Base-by-base conservation (phyloP, 805 yeast species). In the Candida tibetensis region DNA sequence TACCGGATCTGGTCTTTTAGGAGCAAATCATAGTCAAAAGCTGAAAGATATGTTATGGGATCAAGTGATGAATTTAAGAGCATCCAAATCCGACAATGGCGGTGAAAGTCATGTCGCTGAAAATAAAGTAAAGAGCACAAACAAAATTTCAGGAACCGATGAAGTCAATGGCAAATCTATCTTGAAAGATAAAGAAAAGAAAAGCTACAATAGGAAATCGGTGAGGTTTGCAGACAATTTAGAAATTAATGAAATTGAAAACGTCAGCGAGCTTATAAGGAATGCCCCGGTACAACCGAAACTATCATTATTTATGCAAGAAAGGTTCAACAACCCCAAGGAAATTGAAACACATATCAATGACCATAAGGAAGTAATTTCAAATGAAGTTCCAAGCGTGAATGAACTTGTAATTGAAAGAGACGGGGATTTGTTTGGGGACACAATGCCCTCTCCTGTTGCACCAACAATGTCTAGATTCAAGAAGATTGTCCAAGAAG, bases 201-300 rank as follows among this genome's bases (percentile, higher is more conserved):
- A 30, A 29, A 28, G n/a, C n/a, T n/a, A 21, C 3, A 30, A 18
- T 3, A 34, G 36, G 27, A 79, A 77, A 47, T 58, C 74, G 2
- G 87, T 82, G 7, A 57, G 71, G 13, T 82, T 82, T 59, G 68
- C 80, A 0, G 66, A 68, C 1, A 61, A 61, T 2, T 63, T 79
- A 22, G 76, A 79, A 31, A 72, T 83, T 8, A 81, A 79, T 44
- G 79, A 78, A 40, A 69, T 82, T 33, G 83, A 77, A 34, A 75
- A 78, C 45, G 64, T 79, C 2, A 77, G 81, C 51, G 70, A 69
- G 21, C 69, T 69, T 26, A 49, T 77, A 43, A 70, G 57, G 44
- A 48, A 59, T 12, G 55, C 53, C 12, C 50, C 55, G 31, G 31
- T 26, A 10, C 31, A 30, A 6, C 37, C 40, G 5, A 38, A 35